phyloP scores from a whole-genome alignment of 176 grass and related monocot genomes.

The Aegilops bicornis region DNA sequence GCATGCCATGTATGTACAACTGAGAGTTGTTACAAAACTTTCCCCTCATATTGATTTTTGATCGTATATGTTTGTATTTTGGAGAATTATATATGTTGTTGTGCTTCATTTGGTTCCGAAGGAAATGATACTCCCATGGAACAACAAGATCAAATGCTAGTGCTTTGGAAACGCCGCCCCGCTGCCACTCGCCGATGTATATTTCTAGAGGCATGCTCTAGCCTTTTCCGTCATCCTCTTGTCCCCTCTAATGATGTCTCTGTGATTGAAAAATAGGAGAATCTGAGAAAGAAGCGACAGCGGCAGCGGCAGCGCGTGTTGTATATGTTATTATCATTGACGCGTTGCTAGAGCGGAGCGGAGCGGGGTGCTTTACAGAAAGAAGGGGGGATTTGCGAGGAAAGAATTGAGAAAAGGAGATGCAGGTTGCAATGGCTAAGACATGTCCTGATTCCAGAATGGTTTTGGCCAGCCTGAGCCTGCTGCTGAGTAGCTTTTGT shows the following conservation, averaged over 20 bases:
- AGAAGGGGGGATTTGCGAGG: not conserved
- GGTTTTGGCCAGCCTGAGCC: not conserved
- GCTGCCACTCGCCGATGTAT: not conserved
- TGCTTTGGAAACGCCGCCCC: not conserved
- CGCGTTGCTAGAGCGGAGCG: not conserved
- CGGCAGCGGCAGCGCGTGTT: not conserved
- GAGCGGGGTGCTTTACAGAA: not conserved
- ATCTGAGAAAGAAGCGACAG: not conserved
- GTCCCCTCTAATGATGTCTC: not conserved
- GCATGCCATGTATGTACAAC: conserved; percentile 35
- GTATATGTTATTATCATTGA: not conserved
- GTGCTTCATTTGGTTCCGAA: not conserved
- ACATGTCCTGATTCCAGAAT: not conserved
- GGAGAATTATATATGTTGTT: not conserved
- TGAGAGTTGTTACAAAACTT: conserved; percentile 4
- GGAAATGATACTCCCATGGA: not conserved
- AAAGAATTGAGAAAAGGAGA: not conserved
- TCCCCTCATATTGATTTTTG: not conserved
- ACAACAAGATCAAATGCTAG: not conserved
- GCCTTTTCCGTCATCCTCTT: not conserved
- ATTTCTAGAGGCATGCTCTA: not conserved
- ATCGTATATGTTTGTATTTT: not conserved
- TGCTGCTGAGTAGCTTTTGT: not conserved
- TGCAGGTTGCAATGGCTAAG: not conserved
- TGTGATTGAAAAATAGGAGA: not conserved